Percentiles rank a stretch among this genome's conserved stretches.
Conservation (phyloP, 2,329 filamentous ascomycete genomes). For the Fusarium sp. region DNA sequence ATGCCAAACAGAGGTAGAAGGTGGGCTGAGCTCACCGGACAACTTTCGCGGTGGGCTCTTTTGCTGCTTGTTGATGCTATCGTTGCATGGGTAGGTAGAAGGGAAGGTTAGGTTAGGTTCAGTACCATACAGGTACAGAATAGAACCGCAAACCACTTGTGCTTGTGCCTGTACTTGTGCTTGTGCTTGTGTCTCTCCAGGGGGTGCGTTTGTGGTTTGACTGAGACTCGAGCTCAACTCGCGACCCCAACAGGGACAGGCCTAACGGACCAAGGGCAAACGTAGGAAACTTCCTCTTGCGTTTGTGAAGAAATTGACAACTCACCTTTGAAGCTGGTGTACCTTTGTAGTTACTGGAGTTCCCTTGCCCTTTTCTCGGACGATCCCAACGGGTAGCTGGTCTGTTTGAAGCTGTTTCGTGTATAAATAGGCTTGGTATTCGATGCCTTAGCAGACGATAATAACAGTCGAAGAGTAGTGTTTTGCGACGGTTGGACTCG, state of each 20-base stretch:
- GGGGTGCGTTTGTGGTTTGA: conserved; percentile 18
- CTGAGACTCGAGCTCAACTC: conserved; percentile 22
- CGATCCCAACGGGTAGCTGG: conserved; percentile 2
- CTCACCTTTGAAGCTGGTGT: conserved; percentile 18
- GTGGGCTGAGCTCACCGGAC: conserved; percentile 41
- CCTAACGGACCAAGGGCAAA: conserved; percentile 41
- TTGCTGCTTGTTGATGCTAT: conserved; percentile 22
- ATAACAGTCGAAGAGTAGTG: neutral
- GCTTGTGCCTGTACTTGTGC: neutral
- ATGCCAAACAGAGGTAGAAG: conserved; percentile 32
- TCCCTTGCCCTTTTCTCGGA: conserved; percentile 8
- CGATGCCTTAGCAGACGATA: neutral
- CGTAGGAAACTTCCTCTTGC: conserved; percentile 12
- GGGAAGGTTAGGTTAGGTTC: neutral
- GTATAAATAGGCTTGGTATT: neutral
- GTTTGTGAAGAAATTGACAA: conserved; percentile 12
- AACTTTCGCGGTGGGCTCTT: conserved; percentile 12
- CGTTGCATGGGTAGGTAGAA: conserved; percentile 16
- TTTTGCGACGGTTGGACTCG: neutral
- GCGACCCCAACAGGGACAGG: conserved; percentile 31
- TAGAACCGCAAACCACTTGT: neutral
- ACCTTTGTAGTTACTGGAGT: conserved; percentile 10
- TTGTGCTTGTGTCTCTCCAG: neutral
- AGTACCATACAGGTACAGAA: conserved; percentile 2
- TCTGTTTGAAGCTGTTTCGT: neutral